phyloP scores from a whole-genome alignment of 2,329 filamentous ascomycete genomes.

The Colletotrichum orchidophilum region DNA sequence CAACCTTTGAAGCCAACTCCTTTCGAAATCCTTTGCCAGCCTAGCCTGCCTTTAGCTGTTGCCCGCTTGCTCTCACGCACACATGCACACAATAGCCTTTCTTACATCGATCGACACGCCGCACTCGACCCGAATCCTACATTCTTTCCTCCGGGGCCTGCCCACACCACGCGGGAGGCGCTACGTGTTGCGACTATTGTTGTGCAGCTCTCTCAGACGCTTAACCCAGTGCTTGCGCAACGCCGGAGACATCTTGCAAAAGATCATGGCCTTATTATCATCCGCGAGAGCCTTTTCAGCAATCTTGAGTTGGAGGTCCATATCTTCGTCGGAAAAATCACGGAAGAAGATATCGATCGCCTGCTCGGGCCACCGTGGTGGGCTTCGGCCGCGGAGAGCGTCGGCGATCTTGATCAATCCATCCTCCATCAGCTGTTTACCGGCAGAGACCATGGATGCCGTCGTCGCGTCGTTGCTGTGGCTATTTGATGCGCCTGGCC shows the following conservation, averaged over 20 bases:
- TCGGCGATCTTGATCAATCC: constrained; percentile 48
- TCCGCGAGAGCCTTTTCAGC: constrained; percentile 67
- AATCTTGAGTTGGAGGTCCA: constrained; percentile 67
- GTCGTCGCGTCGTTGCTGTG: constrained; percentile 43
- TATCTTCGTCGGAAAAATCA: constrained; percentile 65
- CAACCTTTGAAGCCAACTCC: constrained; percentile 18
- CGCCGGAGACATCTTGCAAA: constrained; percentile 66
- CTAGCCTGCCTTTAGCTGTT: constrained; percentile 9
- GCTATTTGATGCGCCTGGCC: constrained; percentile 3
- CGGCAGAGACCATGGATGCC: constrained; percentile 36
- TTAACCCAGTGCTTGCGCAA: constrained; percentile 67
- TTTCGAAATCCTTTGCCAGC: not conserved
- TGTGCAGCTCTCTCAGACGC: constrained; percentile 58
- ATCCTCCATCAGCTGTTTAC: constrained; percentile 46
- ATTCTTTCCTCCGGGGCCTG: not conserved
- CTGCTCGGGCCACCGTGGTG: constrained; percentile 63
- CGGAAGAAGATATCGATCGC: constrained; percentile 68
- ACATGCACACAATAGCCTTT: not conserved
- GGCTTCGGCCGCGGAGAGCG: constrained; percentile 48
- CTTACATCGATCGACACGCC: constrained; percentile 19
- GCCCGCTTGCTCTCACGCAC: constrained; percentile 7
- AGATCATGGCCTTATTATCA: constrained; percentile 68
- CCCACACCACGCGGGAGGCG: not conserved
- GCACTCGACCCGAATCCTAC: constrained; percentile 3
- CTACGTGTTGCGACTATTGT: constrained; percentile 38